Conservation (phyloP, 2,329 filamentous ascomycete species). For the Geosmithia putterillii region DNA sequence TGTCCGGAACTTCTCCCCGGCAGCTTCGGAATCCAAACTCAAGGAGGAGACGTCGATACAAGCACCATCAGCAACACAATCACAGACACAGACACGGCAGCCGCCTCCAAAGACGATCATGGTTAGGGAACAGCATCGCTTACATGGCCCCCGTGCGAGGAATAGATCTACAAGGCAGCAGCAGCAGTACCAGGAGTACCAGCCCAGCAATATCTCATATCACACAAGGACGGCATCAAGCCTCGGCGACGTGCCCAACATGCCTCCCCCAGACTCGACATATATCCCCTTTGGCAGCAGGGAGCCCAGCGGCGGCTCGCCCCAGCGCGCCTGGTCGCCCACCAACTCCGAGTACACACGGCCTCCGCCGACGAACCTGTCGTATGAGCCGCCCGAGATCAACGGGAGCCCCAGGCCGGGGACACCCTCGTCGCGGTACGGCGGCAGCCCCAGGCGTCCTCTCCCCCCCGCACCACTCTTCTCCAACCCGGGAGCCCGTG, state of each 20-base stretch:
- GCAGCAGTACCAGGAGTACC: constrained; percentile 25
- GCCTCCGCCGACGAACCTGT: constrained; percentile 56
- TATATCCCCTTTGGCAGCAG: constrained; percentile 45
- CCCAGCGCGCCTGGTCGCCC: constrained; percentile 47
- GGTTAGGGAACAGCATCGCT: not conserved
- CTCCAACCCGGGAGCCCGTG: constrained; percentile 34
- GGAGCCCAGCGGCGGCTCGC: constrained; percentile 24
- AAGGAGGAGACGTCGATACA: not conserved
- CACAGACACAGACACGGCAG: not conserved
- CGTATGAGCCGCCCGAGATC: constrained; percentile 78
- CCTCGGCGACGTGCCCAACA: constrained; percentile 42
- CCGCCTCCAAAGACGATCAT: not conserved
- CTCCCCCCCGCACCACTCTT: constrained; percentile 85
- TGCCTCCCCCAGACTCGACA: constrained; percentile 50
- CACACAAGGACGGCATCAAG: constrained; percentile 35
- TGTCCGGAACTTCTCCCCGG: not conserved
- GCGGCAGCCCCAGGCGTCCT: constrained; percentile 75
- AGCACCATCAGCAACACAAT: not conserved
- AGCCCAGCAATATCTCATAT: constrained; percentile 37
- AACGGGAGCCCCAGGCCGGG: constrained; percentile 85
- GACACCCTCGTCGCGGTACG: constrained; percentile 80
- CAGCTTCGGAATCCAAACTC: not conserved
- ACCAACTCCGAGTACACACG: constrained; percentile 52
- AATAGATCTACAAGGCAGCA: constrained; percentile 13
- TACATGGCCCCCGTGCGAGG: constrained; percentile 4